Conservation (phyloP, 2,329 filamentous ascomycete genomes). For the Penicillium glabrum region DNA sequence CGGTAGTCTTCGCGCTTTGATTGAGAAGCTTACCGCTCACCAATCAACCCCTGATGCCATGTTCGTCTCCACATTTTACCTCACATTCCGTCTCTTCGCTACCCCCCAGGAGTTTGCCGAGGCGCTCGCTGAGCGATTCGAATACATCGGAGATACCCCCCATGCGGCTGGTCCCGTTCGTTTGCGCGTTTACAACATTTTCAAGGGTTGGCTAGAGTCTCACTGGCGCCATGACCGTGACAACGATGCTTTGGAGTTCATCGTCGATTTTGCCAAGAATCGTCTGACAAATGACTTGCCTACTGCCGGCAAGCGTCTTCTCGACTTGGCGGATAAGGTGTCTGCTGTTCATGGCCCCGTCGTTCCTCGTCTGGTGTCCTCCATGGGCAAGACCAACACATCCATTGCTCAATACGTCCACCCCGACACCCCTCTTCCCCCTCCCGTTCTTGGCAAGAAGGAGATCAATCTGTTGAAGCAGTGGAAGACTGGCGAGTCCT, state of each 20-base stretch:
- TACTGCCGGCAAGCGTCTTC: constrained; percentile 74
- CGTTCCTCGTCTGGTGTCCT: constrained; percentile 79
- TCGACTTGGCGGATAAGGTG: constrained; percentile 78
- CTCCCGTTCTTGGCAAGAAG: constrained; percentile 70
- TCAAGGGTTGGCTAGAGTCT: constrained; percentile 96
- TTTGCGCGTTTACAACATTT: constrained; percentile 88
- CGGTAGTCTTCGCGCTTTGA: constrained; percentile 81
- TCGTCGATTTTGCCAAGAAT: constrained; percentile 75
- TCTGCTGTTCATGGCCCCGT: constrained; percentile 69
- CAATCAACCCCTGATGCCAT: constrained; percentile 88
- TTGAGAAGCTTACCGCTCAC: constrained; percentile 92
- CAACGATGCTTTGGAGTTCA: constrained; percentile 69
- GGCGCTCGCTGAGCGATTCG: constrained; percentile 84
- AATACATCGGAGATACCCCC: constrained; percentile 80
- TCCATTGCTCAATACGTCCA: constrained; percentile 70
- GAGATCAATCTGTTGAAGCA: constrained; percentile 70
- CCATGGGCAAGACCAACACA: constrained; percentile 83
- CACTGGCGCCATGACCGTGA: constrained; percentile 89
- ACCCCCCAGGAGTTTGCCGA: constrained; percentile 76
- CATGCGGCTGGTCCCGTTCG: constrained; percentile 77
- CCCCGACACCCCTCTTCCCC: constrained; percentile 69
- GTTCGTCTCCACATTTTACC: constrained; percentile 92
- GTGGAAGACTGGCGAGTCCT: constrained; percentile 71
- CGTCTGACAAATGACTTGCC: constrained; percentile 70
- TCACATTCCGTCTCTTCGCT: constrained; percentile 93